Percentiles rank a stretch among this genome's conserved stretches.
phyloP scores from a whole-genome alignment of 345 rosid species.

The Gossypium arboreum region DNA sequence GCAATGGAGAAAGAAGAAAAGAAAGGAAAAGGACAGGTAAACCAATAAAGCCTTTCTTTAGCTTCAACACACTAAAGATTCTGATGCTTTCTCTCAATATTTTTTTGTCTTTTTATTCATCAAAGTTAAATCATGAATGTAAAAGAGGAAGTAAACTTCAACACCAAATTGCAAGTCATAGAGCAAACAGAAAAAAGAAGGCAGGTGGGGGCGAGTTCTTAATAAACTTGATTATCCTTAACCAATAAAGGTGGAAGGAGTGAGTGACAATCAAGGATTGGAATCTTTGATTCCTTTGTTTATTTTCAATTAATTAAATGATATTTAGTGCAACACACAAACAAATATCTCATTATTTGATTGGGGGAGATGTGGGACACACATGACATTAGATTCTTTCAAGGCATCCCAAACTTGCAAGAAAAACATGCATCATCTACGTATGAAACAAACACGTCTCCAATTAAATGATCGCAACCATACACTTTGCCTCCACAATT shows the following conservation, averaged over 20 bases:
- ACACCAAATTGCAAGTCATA: too few species aligned
- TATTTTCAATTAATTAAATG: neutral
- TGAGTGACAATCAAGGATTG: neutral
- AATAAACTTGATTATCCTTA: neutral
- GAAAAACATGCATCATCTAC: neutral
- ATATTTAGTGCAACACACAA: neutral
- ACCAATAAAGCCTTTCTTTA: neutral
- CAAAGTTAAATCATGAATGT: neutral
- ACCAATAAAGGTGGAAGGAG: neutral
- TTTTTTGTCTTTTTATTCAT: neutral
- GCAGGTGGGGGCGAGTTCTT: neutral
- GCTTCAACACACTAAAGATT: neutral
- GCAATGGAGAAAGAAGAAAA: neutral
- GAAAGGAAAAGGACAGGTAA: neutral
- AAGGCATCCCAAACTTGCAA: slow-evolving; percentile 6
- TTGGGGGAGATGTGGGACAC: slow-evolving; percentile 11
- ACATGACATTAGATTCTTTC: neutral
- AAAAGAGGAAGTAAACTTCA: too few species aligned
- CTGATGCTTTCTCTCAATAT: neutral
- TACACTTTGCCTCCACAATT: neutral
- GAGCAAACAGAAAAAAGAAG: neutral
- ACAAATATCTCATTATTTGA: neutral
- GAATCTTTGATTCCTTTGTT: slow-evolving; percentile 2
- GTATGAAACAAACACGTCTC: slow-evolving; percentile 1
- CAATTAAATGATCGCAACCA: slow-evolving; percentile 5